These are phyloP conservation scores for Clavispora carvajalis DNA, from an alignment of 805 yeast species.

Conservation along the genomic window DNA sequence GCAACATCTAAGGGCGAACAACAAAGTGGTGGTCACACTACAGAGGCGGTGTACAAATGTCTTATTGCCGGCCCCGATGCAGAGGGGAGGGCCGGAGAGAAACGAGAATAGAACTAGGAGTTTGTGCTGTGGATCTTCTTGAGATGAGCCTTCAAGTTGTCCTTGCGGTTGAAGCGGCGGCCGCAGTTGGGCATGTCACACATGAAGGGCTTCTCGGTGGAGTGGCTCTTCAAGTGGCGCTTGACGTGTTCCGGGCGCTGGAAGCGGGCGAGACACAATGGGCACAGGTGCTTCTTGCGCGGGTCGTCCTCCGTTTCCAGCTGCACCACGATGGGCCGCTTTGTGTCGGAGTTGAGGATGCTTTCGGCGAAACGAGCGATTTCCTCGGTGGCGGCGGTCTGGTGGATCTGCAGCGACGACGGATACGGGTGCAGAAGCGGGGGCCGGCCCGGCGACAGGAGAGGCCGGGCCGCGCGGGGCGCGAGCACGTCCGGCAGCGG, in stretches of 20 bases:
- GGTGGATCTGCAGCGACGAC: slow-evolving; percentile 12
- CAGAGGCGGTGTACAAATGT: too few species aligned
- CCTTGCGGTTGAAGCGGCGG: slow-evolving; percentile 54
- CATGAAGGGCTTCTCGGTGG: slow-evolving; percentile 52
- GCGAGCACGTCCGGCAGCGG: background rate
- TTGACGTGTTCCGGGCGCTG: slow-evolving; percentile 72
- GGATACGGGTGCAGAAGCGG: slow-evolving; percentile 7
- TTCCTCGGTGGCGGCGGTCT: slow-evolving; percentile 15
- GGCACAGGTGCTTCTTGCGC: slow-evolving; percentile 60
- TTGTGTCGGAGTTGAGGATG: slow-evolving; percentile 17
- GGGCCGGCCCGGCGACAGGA: slow-evolving; percentile 3
- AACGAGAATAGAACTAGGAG: background rate
- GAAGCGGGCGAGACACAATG: slow-evolving; percentile 55
- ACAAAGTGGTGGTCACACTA: too few species aligned
- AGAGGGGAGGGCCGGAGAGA: background rate
- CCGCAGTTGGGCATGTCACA: slow-evolving; percentile 50
- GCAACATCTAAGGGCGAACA: too few species aligned
- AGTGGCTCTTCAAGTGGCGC: slow-evolving; percentile 55
- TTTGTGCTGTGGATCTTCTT: slow-evolving; percentile 47
- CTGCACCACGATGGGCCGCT: slow-evolving; percentile 17
- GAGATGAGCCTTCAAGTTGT: slow-evolving; percentile 55
- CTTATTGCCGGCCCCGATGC: background rate
- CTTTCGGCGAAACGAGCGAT: slow-evolving; percentile 18
- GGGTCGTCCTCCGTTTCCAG: slow-evolving; percentile 35
- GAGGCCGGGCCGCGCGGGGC: slow-evolving; percentile 1